phyloP scores from a whole-genome alignment of 1,284 basidiomycete genomes.

The Lignosus rhinocerotis region DNA sequence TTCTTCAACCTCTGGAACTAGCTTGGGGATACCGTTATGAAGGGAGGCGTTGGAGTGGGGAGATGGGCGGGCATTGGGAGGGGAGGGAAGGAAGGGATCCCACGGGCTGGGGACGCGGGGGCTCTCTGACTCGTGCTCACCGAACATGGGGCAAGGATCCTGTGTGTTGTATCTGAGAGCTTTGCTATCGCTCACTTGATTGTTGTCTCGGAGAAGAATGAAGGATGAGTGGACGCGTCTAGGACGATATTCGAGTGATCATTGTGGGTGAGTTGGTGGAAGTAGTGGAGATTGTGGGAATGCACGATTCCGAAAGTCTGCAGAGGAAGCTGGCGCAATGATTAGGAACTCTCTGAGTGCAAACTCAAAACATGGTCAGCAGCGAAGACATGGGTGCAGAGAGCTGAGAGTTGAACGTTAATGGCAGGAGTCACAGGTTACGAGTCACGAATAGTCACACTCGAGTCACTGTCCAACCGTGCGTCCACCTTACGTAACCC shows the following conservation, averaged over 20 bases:
- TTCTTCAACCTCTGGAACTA: conserved; percentile 74
- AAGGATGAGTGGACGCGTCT: conserved; percentile 7
- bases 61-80: conserved; percentile 39
- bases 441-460: too few relatives aligned
- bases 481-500: too few relatives aligned
- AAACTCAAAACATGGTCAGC: conserved; percentile 7
- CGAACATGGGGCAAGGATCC: conserved; percentile 56
- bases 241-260: conserved; percentile 63
- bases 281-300: conserved; percentile 9
- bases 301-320: conserved; percentile 7
- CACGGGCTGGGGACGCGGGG: conserved; percentile 77
- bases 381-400: background rate
- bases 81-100: conserved; percentile 66
- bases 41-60: conserved; percentile 27
- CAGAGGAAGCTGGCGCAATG: background rate
- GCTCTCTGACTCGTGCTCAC: conserved; percentile 76
- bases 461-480: too few relatives aligned
- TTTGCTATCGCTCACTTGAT: conserved; percentile 12
- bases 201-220: conserved; percentile 11
- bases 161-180: background rate
- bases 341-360: background rate
- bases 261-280: conserved; percentile 38
- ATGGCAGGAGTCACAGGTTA: too few relatives aligned
- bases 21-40: conserved; percentile 47
- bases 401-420: background rate